Base-by-base conservation (phyloP, 2,329 filamentous ascomycete species). In the Fusarium coicis region DNA sequence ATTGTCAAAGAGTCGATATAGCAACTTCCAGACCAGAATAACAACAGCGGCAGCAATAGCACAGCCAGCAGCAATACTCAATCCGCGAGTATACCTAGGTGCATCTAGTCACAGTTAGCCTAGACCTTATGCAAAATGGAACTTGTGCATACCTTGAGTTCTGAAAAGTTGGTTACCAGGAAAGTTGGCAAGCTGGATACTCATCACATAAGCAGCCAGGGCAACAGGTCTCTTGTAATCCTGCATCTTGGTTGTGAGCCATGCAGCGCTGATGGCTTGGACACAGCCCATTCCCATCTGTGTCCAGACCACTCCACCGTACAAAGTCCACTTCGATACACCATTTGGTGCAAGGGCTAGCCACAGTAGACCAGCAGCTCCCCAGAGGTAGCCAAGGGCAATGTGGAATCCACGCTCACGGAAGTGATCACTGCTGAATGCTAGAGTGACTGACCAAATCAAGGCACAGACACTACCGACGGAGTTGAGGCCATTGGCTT, bases 281-380 rank as follows among this genome's bases (percentile, higher is more conserved):
- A 69, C 79, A 15, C 63, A 78, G 14, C 78, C 79, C 78, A 80
- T 80, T 10, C 79, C 77, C 78, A 79, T 79, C 14, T 80, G 78
- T 0, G 77, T 79, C 78, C 78, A 79, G 0, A 80, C 75, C 1
- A 80, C 77, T 7, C 78, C 78, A 0, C 78, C 78, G 7, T 79
- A 80, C 7, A 80, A 58, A 11, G 64, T 67, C 75, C 78, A 79
- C 55, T 77, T 79, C 0, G 68, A 55, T 2, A 78, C 78, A 1
- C 32, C 46, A 5, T 53, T 28, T 6, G 77, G 77, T 12, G 78
- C 78, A 9, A 79, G 37, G 1, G 76, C 78, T 10, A 80, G 59
- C 78, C 78, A 80, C 1, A 79, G 55, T 2, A 79, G 42, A 3
- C 78, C 78, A 12, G 64, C 72, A 10, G 74, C 78, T 12, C 76